A percentile compares a stretch with the other conserved stretches of the same genome.
These are phyloP conservation scores for Bipolaris cookei DNA, from an alignment of 2,329 filamentous ascomycete species.

Conservation along the genomic window DNA sequence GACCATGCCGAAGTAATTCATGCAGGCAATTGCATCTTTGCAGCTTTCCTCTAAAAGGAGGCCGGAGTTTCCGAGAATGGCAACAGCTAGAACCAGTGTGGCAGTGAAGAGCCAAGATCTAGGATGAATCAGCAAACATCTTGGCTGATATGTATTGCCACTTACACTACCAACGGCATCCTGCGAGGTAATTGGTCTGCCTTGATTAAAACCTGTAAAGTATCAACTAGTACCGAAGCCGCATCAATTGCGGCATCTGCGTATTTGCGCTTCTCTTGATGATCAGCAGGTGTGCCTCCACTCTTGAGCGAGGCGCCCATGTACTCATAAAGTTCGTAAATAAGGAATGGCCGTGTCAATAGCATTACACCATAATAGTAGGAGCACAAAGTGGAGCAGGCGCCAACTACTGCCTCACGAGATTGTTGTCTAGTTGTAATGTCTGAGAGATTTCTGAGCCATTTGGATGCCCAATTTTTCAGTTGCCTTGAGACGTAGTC, in stretches of 20 bases:
- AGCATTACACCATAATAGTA: slow-evolving; percentile 64
- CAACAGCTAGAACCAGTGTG: slow-evolving; percentile 38
- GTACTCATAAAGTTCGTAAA: slow-evolving; percentile 56
- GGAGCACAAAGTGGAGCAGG: slow-evolving; percentile 58
- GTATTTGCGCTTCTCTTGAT: slow-evolving; percentile 36
- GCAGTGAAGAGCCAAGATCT: slow-evolving; percentile 44
- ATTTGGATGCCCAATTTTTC: slow-evolving; percentile 51
- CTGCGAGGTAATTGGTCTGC: slow-evolving; percentile 32
- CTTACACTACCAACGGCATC: slow-evolving; percentile 44
- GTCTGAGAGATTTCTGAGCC: slow-evolving; percentile 41
- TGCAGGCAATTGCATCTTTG: slow-evolving; percentile 30
- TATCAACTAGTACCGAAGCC: slow-evolving; percentile 37
- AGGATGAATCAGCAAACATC: background rate
- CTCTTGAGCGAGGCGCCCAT: slow-evolving; percentile 42
- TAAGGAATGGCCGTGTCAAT: slow-evolving; percentile 60
- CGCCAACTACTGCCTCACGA: slow-evolving; percentile 47
- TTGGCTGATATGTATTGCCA: background rate
- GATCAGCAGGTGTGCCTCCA: slow-evolving; percentile 32
- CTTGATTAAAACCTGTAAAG: slow-evolving; percentile 28
- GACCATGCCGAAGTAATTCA: slow-evolving; percentile 36
- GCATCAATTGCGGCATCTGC: slow-evolving; percentile 42
- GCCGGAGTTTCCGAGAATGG: slow-evolving; percentile 34
- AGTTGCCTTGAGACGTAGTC: slow-evolving; percentile 50
- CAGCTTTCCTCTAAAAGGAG: slow-evolving; percentile 31
- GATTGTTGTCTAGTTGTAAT: slow-evolving; percentile 36